A percentile compares a stretch with the other conserved stretches of the same genome.
Conservation (phyloP, 2,329 filamentous ascomycete genomes). For the Fusarium cicatricum region DNA sequence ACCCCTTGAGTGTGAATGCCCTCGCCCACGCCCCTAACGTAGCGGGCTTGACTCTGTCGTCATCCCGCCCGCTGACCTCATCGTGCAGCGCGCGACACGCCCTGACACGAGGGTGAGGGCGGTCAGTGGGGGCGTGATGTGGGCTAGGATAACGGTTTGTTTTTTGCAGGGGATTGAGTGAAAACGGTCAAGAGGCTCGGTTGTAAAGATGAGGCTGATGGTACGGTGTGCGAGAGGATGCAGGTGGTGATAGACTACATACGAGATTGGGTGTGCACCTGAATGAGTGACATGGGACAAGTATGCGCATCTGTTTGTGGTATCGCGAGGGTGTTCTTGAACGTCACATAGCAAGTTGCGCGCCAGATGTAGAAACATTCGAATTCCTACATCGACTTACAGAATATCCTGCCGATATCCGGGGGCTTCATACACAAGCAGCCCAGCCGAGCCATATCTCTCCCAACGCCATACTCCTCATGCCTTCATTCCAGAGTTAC, state of each 20-base stretch:
- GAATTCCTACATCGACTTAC: constrained; percentile 6
- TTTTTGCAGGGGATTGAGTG: background rate
- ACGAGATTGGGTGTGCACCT: too few relatives aligned
- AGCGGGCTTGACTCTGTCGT: constrained; percentile 35
- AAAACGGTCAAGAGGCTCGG: constrained; percentile 1
- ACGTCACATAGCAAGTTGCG: constrained; percentile 13
- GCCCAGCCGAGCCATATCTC: constrained; percentile 4
- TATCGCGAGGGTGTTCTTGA: constrained; percentile 6
- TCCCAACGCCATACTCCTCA: constrained; percentile 36
- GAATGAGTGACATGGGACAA: background rate
- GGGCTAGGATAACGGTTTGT: constrained; percentile 1
- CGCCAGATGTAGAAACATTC: constrained; percentile 30
- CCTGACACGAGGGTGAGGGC: constrained; percentile 1
- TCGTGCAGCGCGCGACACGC: constrained; percentile 30
- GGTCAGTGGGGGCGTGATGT: background rate
- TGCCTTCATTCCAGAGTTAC: constrained; percentile 19
- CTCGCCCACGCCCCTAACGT: constrained; percentile 15
- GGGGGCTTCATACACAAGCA: constrained; percentile 4
- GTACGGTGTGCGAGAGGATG: constrained; percentile 10
- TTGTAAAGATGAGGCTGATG: background rate
- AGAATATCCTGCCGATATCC: background rate
- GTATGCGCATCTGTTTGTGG: background rate
- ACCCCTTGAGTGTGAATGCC: constrained; percentile 3
- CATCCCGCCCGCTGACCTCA: constrained; percentile 44
- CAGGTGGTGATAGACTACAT: background rate